Evolutionary conservation across 306 rosid genomes (phyloP), one percentile per base, ranked within the genome.

Genomic region (Gleditsia sinensis): DNA sequence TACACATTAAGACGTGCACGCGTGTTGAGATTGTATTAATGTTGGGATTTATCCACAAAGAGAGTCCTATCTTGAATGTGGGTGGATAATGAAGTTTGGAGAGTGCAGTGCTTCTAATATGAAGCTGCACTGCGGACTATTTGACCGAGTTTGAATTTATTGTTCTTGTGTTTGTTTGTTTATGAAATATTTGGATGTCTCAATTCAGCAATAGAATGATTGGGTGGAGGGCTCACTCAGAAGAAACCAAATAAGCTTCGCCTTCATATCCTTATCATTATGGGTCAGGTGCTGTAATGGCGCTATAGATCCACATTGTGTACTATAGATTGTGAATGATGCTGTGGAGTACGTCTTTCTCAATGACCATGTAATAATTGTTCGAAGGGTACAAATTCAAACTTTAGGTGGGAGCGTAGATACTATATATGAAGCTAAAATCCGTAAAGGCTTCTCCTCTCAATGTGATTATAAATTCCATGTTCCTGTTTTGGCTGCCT

Each of bases 401-500:
- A 49, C 46, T 49, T 17, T 28, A 19, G 57, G 27, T 45, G 17
- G 48, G 25, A n/a, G 17, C 16, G 36, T 9, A 34, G n/a, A 12
- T 19, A 11, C 45, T 24, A 59, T 9, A 59, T 9, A 7, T 25
- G 23, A 43, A 43, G 71, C 39, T 74, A 45, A 30, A 50, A 49
- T 50, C 40, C 61, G 6, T 9, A 21, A 19, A 12, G 70, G 78
- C 42, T 14, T 13, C 39, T 48, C 13, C 20, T 33, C n/a, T n/a
- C n/a, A n/a, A n/a, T n/a, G 24, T 17, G 23, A 33, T 74, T 23
- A 61, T 24, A 19, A 51, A 33, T n/a, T 48, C 17, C n/a, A 66
- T 33, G 61, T 58, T 73, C 13, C 62, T 42, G 36, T 76, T 80
- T 81, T 27, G 71, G 43, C 23, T 50, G 65, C 30, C 33, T 37